Evolutionary conservation across 164 flowering plant genomes (phyloP), one percentile per base, ranked within the genome.

Genomic region (Piper betle): DNA sequence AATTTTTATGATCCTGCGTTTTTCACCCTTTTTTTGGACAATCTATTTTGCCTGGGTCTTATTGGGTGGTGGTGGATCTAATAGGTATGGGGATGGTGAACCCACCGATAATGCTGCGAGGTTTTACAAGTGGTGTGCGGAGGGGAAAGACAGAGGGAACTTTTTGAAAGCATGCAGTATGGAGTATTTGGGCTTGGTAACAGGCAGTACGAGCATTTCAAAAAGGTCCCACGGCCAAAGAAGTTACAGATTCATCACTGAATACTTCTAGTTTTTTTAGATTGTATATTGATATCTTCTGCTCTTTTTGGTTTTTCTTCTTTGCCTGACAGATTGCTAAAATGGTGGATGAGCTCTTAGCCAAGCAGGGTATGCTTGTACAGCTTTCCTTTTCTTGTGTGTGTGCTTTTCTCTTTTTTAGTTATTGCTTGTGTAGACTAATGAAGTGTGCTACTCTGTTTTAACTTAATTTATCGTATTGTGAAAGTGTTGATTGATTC

Each of bases 121-220:
- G 65, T 92, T 92, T 68, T 92, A 85, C 57, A 92, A 92, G 66
- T 92, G 98, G 98, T 89, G 60, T 66, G 55, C 64, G 5, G 69
- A 66, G 69, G 92, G 81, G 19, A 79, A 82, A 64, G 95, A 84
- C 58, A 84, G 71, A 62, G 95, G 75, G 16, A 75, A 64, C 12
- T 83, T 85, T 78, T 86, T 67, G 66, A 81, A 43, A 75, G 75
- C 58, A 82, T 92, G 70, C 68, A 78, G 4, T 92, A 71, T 62
- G 96, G 84, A 64, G 83, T 92, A 3, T 92, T 92, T 74, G 98
- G 98, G 65, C 83, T 92, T 37, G 98, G 98, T 5, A 92, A 92
- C 76, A 78, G 96, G 70, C 98, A 92, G 65, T 92, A 92, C 59
- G 98, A 92, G 71, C n/a, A n/a, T n/a, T n/a, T n/a, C n/a, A n/a